A percentile compares a stretch with the other conserved stretches of the same genome.
These are phyloP conservation scores for Talaromyces sp. DNA, from an alignment of 2,329 filamentous ascomycete genomes.

Conservation along the genomic window DNA sequence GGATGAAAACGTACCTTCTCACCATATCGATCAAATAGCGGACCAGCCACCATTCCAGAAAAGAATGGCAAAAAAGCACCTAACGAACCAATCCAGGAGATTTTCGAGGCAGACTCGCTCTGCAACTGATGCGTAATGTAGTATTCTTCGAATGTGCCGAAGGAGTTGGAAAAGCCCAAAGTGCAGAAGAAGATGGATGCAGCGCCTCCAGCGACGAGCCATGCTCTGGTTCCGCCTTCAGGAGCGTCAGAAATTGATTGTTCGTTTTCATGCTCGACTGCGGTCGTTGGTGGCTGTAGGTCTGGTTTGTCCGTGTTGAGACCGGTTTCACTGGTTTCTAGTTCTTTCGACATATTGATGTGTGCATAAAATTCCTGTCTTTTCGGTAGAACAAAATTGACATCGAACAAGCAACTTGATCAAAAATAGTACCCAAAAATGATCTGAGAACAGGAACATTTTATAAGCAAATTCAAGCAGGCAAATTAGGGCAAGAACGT, in stretches of 20 bases:
- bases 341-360: neutral
- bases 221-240: conserved; percentile 29
- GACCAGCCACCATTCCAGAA: conserved; percentile 44
- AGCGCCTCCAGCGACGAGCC: conserved; percentile 30
- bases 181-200: conserved; percentile 38
- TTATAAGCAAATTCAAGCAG: neutral
- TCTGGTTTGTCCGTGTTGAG: neutral
- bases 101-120: conserved; percentile 33
- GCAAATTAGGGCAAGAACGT: conserved; percentile 9
- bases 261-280: neutral
- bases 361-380: neutral
- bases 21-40: conserved; percentile 49
- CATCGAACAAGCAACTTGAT: neutral
- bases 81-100: conserved; percentile 49
- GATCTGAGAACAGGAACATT: neutral
- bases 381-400: too few relatives aligned
- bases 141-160: conserved; percentile 49
- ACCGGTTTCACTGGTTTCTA: neutral
- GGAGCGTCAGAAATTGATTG: conserved; percentile 27
- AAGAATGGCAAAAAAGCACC: conserved; percentile 47
- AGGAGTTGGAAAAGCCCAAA: conserved; percentile 47
- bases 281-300: neutral
- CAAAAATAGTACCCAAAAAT: neutral
- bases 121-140: conserved; percentile 41
- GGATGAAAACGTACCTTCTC: conserved; percentile 32